phyloP scores from a whole-genome alignment of 1,139 yeast genomes.

The Komagataea norvegica region DNA sequence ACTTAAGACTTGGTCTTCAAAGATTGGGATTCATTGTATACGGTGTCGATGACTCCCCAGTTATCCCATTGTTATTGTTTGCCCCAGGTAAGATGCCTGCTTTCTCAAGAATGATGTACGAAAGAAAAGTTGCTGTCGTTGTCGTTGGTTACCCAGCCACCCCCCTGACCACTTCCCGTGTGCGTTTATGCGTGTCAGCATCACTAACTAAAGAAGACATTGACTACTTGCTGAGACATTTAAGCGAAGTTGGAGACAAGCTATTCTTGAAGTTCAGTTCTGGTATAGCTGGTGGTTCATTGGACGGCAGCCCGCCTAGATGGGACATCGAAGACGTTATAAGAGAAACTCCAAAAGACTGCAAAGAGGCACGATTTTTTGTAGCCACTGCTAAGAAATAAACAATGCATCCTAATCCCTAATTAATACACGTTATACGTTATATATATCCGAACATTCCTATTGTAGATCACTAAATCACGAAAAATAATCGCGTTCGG shows the following conservation, averaged over 20 bases:
- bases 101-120: slow-evolving; percentile 75
- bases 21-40: slow-evolving; percentile 89
- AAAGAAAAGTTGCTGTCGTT: slow-evolving; percentile 84
- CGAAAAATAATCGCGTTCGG: too few species aligned
- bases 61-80: slow-evolving; percentile 80
- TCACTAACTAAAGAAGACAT: slow-evolving; percentile 92
- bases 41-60: slow-evolving; percentile 97
- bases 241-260: slow-evolving; percentile 76
- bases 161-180: slow-evolving; percentile 84
- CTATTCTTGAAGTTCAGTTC: slow-evolving; percentile 73
- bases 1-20: slow-evolving; percentile 83
- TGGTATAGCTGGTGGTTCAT: slow-evolving; percentile 65
- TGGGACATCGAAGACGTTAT: slow-evolving; percentile 75
- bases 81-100: slow-evolving; percentile 95
- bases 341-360: slow-evolving; percentile 68
- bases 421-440: background rate
- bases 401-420: background rate
- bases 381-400: slow-evolving; percentile 17
- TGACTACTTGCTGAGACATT: slow-evolving; percentile 68
- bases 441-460: background rate
- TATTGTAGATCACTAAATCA: background rate
- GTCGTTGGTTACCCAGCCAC: slow-evolving; percentile 98
- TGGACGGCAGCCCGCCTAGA: slow-evolving; percentile 61
- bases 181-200: slow-evolving; percentile 87
- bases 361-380: slow-evolving; percentile 43